Evolutionary conservation across 176 grass and related monocot species (phyloP).

Genomic region (Oryza glumipatula): DNA sequence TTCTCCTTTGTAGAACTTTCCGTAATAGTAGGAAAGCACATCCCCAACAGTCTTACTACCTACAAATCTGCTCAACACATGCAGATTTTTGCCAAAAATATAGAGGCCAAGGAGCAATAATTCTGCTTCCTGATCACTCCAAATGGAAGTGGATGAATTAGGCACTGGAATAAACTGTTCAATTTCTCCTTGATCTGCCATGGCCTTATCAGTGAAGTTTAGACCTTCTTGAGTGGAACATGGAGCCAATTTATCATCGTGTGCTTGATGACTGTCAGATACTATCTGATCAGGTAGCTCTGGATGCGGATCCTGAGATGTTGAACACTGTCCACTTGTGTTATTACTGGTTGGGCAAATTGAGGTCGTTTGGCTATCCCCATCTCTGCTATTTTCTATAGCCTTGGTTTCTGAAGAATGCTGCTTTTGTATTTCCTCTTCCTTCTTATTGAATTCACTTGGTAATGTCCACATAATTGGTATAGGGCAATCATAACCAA

Average conservation of each 20-base stretch:
- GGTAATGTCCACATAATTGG: constrained; percentile 58
- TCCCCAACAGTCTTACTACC: constrained; percentile 64
- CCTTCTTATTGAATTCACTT: constrained; percentile 20
- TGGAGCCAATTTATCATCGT: constrained; percentile 17
- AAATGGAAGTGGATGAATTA: constrained; percentile 45
- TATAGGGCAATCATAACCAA: constrained; percentile 51
- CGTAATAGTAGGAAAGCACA: constrained; percentile 79
- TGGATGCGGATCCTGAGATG: constrained; percentile 32
- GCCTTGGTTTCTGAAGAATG: constrained; percentile 30
- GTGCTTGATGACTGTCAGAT: constrained; percentile 23
- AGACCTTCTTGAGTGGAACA: constrained; percentile 30
- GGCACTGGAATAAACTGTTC: constrained; percentile 57
- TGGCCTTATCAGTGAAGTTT: constrained; percentile 24
- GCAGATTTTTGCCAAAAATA: constrained; percentile 89
- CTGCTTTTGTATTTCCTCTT: constrained; percentile 34
- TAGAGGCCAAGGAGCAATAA: constrained; percentile 86
- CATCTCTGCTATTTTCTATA: neutral
- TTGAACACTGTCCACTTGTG: constrained; percentile 28
- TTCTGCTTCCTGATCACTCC: constrained; percentile 62
- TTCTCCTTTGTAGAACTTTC: constrained; percentile 61
- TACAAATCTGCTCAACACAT: constrained; percentile 57
- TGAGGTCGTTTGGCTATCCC: constrained; percentile 39
- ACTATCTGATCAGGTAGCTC: constrained; percentile 30
- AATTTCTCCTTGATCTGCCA: constrained; percentile 29
- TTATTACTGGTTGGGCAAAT: constrained; percentile 22